A percentile compares a stretch with the other conserved stretches of the same genome.
These are phyloP conservation scores for Lasiosphaeria miniovina DNA, from an alignment of 495 filamentous ascomycete species.

Conservation along the genomic window DNA sequence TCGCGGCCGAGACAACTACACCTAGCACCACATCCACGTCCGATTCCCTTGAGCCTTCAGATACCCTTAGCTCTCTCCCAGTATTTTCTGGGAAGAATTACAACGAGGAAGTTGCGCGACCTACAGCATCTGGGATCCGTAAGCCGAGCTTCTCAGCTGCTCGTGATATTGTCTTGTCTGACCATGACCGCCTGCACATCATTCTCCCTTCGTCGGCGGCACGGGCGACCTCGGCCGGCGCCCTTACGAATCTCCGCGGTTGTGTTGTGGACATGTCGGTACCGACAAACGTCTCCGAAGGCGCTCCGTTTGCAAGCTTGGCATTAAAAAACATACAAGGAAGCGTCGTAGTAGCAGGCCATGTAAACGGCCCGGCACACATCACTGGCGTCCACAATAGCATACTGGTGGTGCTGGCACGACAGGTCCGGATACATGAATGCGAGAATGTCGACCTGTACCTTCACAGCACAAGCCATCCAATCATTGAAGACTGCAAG, in stretches of 20 bases:
- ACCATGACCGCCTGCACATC: conserved; percentile 63
- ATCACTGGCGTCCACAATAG: conserved; percentile 72
- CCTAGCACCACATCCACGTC: neutral
- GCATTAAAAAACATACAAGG: conserved; percentile 65
- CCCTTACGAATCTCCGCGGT: conserved; percentile 64
- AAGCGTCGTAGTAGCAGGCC: conserved; percentile 72
- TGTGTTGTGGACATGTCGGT: conserved; percentile 79
- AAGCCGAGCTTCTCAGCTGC: conserved; percentile 59
- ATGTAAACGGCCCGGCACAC: conserved; percentile 75
- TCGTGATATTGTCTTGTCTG: conserved; percentile 60
- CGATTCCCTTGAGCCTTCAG: conserved; percentile 26
- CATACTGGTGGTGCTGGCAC: conserved; percentile 69
- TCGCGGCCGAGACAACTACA: neutral
- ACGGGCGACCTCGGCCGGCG: conserved; percentile 64
- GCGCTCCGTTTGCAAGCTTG: conserved; percentile 69
- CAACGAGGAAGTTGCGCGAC: conserved; percentile 46
- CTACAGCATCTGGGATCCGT: conserved; percentile 35
- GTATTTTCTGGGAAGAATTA: conserved; percentile 42
- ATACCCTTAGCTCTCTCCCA: conserved; percentile 27
- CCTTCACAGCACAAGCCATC: conserved; percentile 73
- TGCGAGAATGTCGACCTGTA: conserved; percentile 78
- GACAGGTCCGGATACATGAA: conserved; percentile 90
- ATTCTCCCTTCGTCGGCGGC: conserved; percentile 68
- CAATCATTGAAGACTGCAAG: conserved; percentile 89
- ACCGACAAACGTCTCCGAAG: conserved; percentile 47